Evolutionary conservation across 257 asterid genomes (phyloP), one percentile per base, ranked within the genome.

Genomic region (Plectranthus barbatus): DNA sequence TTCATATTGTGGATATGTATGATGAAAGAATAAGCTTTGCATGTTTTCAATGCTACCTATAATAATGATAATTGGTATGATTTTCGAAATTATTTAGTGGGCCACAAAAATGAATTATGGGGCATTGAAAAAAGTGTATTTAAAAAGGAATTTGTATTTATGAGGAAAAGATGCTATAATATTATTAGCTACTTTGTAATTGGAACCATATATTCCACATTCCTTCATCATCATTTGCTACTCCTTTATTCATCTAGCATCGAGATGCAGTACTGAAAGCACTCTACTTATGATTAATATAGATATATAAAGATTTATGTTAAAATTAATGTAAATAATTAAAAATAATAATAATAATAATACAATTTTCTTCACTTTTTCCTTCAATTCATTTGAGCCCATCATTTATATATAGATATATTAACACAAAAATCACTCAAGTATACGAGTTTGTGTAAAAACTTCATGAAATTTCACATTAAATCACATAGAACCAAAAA

Each of bases 201-300:
- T 60, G 47, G 62, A 40, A 56, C 62, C 49, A 62, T 69, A 49
- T 63, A 29, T 54, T 55, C 37, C 52, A 56, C 57, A 41, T 49
- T 49, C 64, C 24, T 49, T 46, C 69, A 69, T 69, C 69, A 69
- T 69, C 71, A 69, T 58, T 74, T 50, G 15, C 17, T 24, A 49
- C 33, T 57, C 67, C 53, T 64, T 71, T 64, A 61, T 26, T 60
- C 50, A 36, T 48, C 36, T n/a, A n/a, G n/a, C n/a, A n/a, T n/a
- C n/a, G n/a, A n/a, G n/a, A n/a, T n/a, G n/a, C n/a, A n/a, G n/a
- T n/a, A n/a, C n/a, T n/a, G n/a, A n/a, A n/a, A n/a, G n/a, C n/a
- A n/a, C n/a, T n/a, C n/a, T n/a, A n/a, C n/a, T 57, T 39, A 33
- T 31, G 31, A 14, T 5, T 20, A 40, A n/a, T 24, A 60, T 37